Percentiles rank a stretch among this genome's conserved stretches.
Evolutionary conservation across 371 early-diverging fungal species (phyloP).

Genomic region (Choanephora cucurbitarum): DNA sequence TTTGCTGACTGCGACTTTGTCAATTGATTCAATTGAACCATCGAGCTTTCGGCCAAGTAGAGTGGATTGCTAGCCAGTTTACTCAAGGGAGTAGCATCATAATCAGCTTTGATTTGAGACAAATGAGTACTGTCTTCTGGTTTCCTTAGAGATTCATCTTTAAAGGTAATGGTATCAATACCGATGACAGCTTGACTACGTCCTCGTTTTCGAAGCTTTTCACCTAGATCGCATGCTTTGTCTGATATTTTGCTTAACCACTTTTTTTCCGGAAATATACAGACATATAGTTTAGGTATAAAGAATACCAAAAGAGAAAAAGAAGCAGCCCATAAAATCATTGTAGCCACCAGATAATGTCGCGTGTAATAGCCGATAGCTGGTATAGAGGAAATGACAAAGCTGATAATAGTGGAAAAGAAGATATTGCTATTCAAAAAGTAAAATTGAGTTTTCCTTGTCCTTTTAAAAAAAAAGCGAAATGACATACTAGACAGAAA

Average conservation of each 20-base stretch:
- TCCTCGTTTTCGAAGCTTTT: constrained; percentile 16
- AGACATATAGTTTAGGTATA: constrained; percentile 52
- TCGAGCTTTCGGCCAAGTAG: too few relatives aligned
- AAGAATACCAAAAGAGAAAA: constrained; percentile 56
- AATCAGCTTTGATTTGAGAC: too few relatives aligned
- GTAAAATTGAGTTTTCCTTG: too few relatives aligned
- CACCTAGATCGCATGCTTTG: constrained; percentile 32
- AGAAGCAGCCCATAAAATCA: constrained; percentile 59
- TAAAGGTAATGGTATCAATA: constrained; percentile 3
- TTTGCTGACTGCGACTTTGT: too few relatives aligned
- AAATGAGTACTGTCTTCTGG: too few relatives aligned
- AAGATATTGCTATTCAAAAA: constrained; percentile 51
- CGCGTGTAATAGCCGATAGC: constrained; percentile 52
- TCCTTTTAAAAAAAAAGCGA: too few relatives aligned
- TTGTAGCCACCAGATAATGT: constrained; percentile 53
- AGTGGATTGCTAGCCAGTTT: too few relatives aligned
- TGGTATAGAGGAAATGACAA: constrained; percentile 53
- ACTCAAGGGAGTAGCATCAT: too few relatives aligned
- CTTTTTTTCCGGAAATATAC: constrained; percentile 27
- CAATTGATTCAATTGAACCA: too few relatives aligned
- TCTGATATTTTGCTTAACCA: constrained; percentile 5
- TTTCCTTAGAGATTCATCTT: too few relatives aligned
- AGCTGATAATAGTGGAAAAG: constrained; percentile 54
- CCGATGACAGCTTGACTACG: background rate
- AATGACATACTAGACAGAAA: constrained; percentile 61